A percentile compares a stretch with the other conserved stretches of the same genome.
phyloP scores from a whole-genome alignment of 75 land plant species.

The Larix kaempferi region DNA sequence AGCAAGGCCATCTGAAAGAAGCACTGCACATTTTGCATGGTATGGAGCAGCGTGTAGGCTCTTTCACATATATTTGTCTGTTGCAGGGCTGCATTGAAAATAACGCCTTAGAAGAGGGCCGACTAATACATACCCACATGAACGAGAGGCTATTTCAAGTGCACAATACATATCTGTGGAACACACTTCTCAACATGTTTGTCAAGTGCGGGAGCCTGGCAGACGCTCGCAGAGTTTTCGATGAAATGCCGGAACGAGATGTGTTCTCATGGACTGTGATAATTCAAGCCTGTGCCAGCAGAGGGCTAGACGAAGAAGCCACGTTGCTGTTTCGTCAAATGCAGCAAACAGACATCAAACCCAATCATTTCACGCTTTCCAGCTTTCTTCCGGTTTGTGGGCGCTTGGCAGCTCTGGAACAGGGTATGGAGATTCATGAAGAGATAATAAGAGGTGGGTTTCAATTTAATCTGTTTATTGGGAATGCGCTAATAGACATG shows the following conservation, averaged over 20 bases:
- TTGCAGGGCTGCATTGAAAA: background rate
- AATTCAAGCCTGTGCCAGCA: constrained; percentile 24
- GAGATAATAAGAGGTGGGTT: constrained; percentile 19
- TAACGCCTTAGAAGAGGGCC: background rate
- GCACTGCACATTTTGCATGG: no score
- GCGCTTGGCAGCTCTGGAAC: background rate
- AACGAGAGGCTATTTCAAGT: background rate
- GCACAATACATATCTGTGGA: constrained; percentile 3
- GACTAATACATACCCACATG: constrained; percentile 9
- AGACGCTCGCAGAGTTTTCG: constrained; percentile 30
- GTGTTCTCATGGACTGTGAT: constrained; percentile 45
- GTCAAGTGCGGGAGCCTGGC: constrained; percentile 19
- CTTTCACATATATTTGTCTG: background rate
- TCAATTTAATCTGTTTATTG: constrained; percentile 15
- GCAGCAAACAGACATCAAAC: constrained; percentile 18
- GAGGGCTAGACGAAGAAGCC: constrained; percentile 22
- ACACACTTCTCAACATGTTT: constrained; percentile 24
- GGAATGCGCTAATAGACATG: constrained; percentile 31
- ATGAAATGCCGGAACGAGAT: constrained; percentile 22
- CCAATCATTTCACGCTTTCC: constrained; percentile 29
- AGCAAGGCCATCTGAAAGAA: no score
- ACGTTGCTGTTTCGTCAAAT: constrained; percentile 23
- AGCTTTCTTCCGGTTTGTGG: constrained; percentile 25
- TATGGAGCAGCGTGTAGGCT: background rate
- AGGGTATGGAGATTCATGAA: constrained; percentile 20